Evolutionary conservation across 1,284 basidiomycete species (phyloP), one percentile per base, ranked within the genome.

Genomic region (Wolfiporia cocos): DNA sequence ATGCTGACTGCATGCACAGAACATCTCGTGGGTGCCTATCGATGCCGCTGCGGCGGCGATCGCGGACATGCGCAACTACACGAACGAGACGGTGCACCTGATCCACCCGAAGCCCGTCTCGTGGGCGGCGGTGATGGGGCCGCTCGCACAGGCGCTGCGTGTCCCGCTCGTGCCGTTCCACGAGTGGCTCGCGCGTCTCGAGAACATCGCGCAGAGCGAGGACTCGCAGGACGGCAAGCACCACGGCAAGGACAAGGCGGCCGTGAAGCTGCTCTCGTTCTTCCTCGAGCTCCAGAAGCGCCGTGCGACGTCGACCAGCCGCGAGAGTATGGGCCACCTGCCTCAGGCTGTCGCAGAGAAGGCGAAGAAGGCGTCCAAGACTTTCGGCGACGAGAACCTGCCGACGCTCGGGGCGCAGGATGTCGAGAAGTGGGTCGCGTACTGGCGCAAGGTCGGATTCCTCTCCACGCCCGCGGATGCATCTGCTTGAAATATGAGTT

Each of bases 1-100:
- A n/a, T n/a, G n/a, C n/a, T n/a, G n/a, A n/a, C n/a, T n/a, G n/a
- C n/a, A n/a, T n/a, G n/a, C n/a, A 7, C 17, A 21, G 44, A 31
- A 17, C 29, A 26, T 52, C 4, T 50, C 41, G 3, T 58, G 55
- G 55, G 37, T 58, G 17, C 48, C 54, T 3, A 21, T 41, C 6
- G 39, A 48, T 18, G 33, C 46, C 15, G 53, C 52, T 3, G 53
- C 52, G 1, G 33, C 34, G 9, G 43, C 41, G 4, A 28, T 54
- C 12, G 33, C 49, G 11, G 53, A 55, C 18, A 37, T 51, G 35
- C 41, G 46, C 4, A 22, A 44, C 30, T 17, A 12, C 12, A 7
- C 33, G 2, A 28, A 18, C 3, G 40, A 36, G 5, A 42, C 39
- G 11, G 6, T 41, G 5, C 55, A 55, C 39, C 41, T 57, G 26